A percentile compares a stretch with the other conserved stretches of the same genome.
These are phyloP conservation scores for Cladosporium halotolerans DNA, from an alignment of 2,329 filamentous ascomycete genomes.

Conservation along the genomic window DNA sequence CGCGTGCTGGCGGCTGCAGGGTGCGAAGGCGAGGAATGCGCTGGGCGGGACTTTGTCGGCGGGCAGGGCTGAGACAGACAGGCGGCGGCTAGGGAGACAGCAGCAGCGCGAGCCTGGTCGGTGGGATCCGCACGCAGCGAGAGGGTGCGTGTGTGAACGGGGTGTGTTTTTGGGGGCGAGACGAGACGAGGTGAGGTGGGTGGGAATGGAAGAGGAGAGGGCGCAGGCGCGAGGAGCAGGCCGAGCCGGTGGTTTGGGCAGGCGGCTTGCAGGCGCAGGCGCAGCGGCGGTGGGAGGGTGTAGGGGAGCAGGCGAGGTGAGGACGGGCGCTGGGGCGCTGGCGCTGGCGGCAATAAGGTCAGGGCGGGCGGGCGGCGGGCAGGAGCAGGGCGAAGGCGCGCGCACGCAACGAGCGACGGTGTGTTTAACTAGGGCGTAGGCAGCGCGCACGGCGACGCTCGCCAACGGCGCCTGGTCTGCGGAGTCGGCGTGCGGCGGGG, in stretches of 20 bases:
- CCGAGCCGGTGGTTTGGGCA: too few relatives aligned
- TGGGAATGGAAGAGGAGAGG: neutral
- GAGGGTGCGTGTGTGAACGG: neutral
- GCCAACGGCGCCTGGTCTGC: too few relatives aligned
- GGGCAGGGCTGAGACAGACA: conserved; percentile 5
- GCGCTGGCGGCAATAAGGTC: too few relatives aligned
- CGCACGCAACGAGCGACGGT: too few relatives aligned
- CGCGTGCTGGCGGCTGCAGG: conserved; percentile 8
- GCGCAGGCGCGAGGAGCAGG: neutral
- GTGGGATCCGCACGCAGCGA: neutral
- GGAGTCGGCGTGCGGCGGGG: too few relatives aligned
- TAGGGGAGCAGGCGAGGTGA: too few relatives aligned
- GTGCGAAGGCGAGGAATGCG: conserved; percentile 7
- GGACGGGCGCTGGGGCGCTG: too few relatives aligned
- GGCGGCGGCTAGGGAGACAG: neutral
- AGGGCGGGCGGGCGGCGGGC: too few relatives aligned
- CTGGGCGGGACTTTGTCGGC: conserved; percentile 10
- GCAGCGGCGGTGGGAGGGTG: too few relatives aligned
- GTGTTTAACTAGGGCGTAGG: neutral
- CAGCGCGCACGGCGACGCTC: too few relatives aligned
- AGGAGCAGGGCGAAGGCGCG: too few relatives aligned
- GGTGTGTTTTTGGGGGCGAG: neutral
- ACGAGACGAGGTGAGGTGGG: neutral
- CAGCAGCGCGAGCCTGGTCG: neutral
- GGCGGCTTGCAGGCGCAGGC: too few relatives aligned